Evolutionary conservation across 73 alveolate genomes (phyloP), one percentile per base, ranked within the genome.

Genomic region (Paramecium pentaurelia): DNA sequence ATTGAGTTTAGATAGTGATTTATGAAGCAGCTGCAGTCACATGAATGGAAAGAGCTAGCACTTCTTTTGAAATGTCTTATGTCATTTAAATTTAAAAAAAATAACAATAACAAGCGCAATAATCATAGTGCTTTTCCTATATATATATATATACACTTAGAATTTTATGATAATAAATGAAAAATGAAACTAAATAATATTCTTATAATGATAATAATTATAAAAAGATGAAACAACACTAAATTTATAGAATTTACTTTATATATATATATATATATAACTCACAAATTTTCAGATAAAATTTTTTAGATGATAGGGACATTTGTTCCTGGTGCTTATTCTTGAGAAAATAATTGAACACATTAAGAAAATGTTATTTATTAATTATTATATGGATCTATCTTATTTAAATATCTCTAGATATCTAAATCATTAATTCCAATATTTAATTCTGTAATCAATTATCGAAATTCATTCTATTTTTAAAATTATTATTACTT

Each of bases 341-440:
- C 96, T 10, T 96, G 93, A 2, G 99, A 93, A 89, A 98, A 97
- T 49, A 98, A 96, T 88, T 98, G 97, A 18, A 97, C 99, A 40
- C 98, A 93, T 93, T 97, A 99, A 92, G 98, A 93, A 95, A 97
- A 97, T 25, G 99, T 98, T 87, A 98, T 95, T 95, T 96, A 97
- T 58, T 98, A 96, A 96, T 97, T 96, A 93, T 96, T 97, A 94
- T 93, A 96, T 64, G 99, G 99, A 88, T 98, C 99, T 51, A 97
- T 92, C 83, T 96, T 86, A 36, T 97, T 95, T 10, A 97, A 96
- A 60, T 97, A 94, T 92, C 97, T 95, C 30, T 92, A 91, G 11
- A 97, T 95, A 75, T 98, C 99, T 27, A 89, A 96, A 40, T 96
- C 99, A 60, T 95, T 96, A 11, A 59, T 92, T 58, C 93, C 94